Evolutionary conservation across 2,329 filamentous ascomycete genomes (phyloP), one percentile per base, ranked within the genome.

Genomic region (Cercospora brassicicola): DNA sequence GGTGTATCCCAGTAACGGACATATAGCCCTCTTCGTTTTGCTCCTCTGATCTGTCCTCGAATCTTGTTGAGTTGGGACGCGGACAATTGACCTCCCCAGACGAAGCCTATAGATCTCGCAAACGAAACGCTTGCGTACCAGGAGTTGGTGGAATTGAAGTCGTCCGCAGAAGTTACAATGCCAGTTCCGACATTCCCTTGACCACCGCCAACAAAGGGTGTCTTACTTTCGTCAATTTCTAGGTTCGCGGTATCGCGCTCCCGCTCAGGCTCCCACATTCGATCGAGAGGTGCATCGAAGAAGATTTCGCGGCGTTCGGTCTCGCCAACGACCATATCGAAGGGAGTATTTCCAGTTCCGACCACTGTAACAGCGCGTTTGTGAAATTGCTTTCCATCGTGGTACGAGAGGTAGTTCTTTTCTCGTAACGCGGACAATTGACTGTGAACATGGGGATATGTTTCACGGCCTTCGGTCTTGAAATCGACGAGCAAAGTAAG

Each of bases 401-500:
- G 84, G 67, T 79, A 78, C 28, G 78, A 82, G 2, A 83, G 76
- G 69, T 79, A 91, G n/a, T 84, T 84, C 48, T 81, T 82, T 48
- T 85, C 79, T 3, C 88, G 82, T 6, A 92, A 81, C 1, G 88
- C 85, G 65, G 86, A 80, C 0, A 92, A 82, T 65, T 89, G 85
- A 33, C 81, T 75, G 15, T 86, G 71, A 0, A 90, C 83, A 59
- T 83, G 78, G 0, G 82, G 82, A 81, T 85, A 88, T 1, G 85
- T 87, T 23, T 81, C 77, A 3, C 78, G 74, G 0, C 84, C 85
- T 28, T 83, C 76, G 2, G 84, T 88, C 78, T 93, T 93, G 75
- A 93, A 80, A 76, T 93, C 91, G 31, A 93, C 83, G 4, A 93
- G 82, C 3, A 93, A 82, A 4, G 86, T 82, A 0, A 91, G 78